Evolutionary conservation across 2,329 filamentous ascomycete genomes (phyloP).

Genomic region (Emmonsia crescens): DNA sequence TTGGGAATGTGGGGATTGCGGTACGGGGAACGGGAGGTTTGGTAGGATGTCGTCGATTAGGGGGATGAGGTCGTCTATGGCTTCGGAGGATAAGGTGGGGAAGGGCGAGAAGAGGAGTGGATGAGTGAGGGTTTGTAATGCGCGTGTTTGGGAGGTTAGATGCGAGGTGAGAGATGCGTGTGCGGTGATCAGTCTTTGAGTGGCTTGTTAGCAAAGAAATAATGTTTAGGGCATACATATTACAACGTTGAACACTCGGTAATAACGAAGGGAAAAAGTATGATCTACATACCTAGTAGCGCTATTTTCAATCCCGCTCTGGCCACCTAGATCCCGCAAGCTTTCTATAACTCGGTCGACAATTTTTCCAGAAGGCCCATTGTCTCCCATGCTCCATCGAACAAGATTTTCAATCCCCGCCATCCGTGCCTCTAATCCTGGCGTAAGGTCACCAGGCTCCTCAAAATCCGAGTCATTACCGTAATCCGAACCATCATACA

Average conservation of each 20-base stretch:
- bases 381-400: constrained; percentile 42
- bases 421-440: constrained; percentile 45
- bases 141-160: constrained; percentile 50
- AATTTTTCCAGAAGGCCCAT: constrained; percentile 42
- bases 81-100: constrained; percentile 41
- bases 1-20: constrained; percentile 18
- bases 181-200: constrained; percentile 46
- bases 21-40: constrained; percentile 40
- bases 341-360: constrained; percentile 42
- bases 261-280: not conserved
- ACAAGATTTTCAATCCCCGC: constrained; percentile 46
- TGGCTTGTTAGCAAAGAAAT: constrained; percentile 3
- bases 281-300: constrained; percentile 39
- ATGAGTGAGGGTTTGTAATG: constrained; percentile 47
- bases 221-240: not conserved
- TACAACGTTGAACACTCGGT: not conserved
- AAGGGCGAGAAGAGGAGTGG: constrained; percentile 48
- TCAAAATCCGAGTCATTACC: constrained; percentile 47
- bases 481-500: constrained; percentile 50
- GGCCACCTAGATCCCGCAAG: constrained; percentile 44
- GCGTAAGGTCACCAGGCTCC: constrained; percentile 41
- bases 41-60: constrained; percentile 44
- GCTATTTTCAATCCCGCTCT: constrained; percentile 46
- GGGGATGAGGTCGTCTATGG: constrained; percentile 47
- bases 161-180: constrained; percentile 49